These are phyloP conservation scores for Metarhizium humberi DNA, from an alignment of 2,329 filamentous ascomycete genomes.

Conservation along the genomic window DNA sequence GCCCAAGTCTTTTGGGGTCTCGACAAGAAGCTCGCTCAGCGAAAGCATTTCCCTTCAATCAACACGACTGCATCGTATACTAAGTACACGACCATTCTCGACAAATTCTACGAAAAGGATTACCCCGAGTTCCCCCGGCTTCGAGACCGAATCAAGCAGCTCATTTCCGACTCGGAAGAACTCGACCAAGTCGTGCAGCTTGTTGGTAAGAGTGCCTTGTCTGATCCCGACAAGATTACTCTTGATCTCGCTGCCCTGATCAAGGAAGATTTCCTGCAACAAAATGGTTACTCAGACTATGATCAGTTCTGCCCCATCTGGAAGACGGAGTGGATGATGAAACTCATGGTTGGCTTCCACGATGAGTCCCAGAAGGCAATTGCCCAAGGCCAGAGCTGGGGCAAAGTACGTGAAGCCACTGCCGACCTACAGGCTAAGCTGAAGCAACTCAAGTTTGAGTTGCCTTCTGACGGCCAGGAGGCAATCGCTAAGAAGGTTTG, in stretches of 20 bases:
- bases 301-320: slow-evolving; percentile 98
- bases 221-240: slow-evolving; percentile 96
- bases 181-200: slow-evolving; percentile 97
- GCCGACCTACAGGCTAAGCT: slow-evolving; percentile 76
- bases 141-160: slow-evolving; percentile 85
- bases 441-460: slow-evolving; percentile 92
- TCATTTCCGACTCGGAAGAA: slow-evolving; percentile 91
- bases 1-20: slow-evolving; percentile 99
- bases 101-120: slow-evolving; percentile 91
- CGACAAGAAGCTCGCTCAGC: slow-evolving; percentile 98
- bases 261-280: slow-evolving; percentile 98
- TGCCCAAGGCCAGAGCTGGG: slow-evolving; percentile 82
- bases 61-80: slow-evolving; percentile 92
- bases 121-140: slow-evolving; percentile 90
- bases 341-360: slow-evolving; percentile 95
- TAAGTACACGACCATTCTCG: slow-evolving; percentile 85
- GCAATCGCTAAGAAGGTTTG: slow-evolving; percentile 73
- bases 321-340: slow-evolving; percentile 99
- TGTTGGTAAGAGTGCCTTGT: slow-evolving; percentile 92
- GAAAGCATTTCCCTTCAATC: slow-evolving; percentile 98
- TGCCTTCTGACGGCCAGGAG: slow-evolving; percentile 78
- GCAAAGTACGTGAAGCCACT: slow-evolving; percentile 86
- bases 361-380: slow-evolving; percentile 96
- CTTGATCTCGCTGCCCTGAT: slow-evolving; percentile 83
- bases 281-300: slow-evolving; percentile 98